Conservation (phyloP, 2,329 filamentous ascomycete species). For the Fusarium sp. region DNA sequence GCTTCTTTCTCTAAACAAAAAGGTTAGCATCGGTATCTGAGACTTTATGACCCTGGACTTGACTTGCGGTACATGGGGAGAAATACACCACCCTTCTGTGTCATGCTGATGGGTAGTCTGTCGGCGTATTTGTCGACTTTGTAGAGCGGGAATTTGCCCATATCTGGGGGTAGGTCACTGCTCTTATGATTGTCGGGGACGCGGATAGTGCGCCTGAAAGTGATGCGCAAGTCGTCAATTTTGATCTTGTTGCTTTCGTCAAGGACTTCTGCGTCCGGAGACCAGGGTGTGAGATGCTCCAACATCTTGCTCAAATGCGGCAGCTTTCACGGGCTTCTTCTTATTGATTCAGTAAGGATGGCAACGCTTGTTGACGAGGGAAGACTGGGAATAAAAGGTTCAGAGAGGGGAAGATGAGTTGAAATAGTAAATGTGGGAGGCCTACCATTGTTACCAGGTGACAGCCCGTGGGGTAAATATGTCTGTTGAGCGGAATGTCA, state of each 20-base stretch:
- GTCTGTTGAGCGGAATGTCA: background rate
- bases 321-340: too few species aligned
- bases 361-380: too few species aligned
- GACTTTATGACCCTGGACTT: too few species aligned
- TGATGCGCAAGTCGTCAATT: conserved; percentile 7
- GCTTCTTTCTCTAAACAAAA: conserved; percentile 4
- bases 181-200: background rate
- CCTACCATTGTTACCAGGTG: background rate
- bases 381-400: too few species aligned
- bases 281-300: background rate
- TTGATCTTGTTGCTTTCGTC: background rate
- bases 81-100: background rate
- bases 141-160: background rate
- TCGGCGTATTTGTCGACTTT: background rate
- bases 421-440: background rate
- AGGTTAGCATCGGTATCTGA: fast-evolving
- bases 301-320: background rate
- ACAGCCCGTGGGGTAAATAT: background rate
- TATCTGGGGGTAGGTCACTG: background rate
- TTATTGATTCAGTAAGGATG: too few species aligned
- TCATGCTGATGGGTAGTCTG: background rate
- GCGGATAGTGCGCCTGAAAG: background rate
- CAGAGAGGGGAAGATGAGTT: too few species aligned
- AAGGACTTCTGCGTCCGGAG: background rate
- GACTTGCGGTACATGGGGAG: conserved; percentile 14